Percentiles rank a stretch among this genome's conserved stretches.
These are phyloP conservation scores for Daldinia caldariorum DNA, from an alignment of 495 filamentous ascomycete genomes.

Conservation along the genomic window DNA sequence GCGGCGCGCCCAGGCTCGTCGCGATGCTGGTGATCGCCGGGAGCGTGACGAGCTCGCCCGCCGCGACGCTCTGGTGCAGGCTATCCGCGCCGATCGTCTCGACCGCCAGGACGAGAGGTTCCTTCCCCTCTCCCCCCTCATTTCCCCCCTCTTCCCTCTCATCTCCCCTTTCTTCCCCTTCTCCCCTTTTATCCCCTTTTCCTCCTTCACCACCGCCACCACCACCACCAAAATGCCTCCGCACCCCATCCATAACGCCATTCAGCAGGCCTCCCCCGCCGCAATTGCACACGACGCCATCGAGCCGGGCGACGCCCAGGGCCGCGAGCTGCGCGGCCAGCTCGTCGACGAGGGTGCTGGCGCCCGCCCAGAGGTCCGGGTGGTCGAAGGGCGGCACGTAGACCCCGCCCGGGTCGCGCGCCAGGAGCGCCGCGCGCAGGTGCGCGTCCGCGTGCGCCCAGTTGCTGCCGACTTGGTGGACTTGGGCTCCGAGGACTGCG, in stretches of 20 bases:
- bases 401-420: slow-evolving; percentile 61
- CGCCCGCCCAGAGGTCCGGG: slow-evolving; percentile 83
- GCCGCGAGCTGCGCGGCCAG: slow-evolving; percentile 66
- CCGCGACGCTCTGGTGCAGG: slow-evolving; percentile 67
- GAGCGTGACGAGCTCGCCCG: slow-evolving; percentile 71
- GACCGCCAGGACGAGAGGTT: slow-evolving; percentile 74
- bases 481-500: slow-evolving; percentile 70
- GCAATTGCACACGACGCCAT: slow-evolving; percentile 83
- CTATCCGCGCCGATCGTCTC: slow-evolving; percentile 85
- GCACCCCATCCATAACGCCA: slow-evolving; percentile 60
- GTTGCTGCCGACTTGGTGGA: slow-evolving; percentile 74
- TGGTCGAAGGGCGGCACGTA: slow-evolving; percentile 96
- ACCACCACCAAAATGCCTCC: no score
- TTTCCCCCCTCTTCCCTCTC: no score
- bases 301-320: slow-evolving; percentile 55
- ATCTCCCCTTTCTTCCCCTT: no score
- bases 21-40: slow-evolving; percentile 83
- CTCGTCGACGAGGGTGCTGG: slow-evolving; percentile 78
- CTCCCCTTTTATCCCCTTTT: no score
- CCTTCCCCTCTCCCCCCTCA: not conserved
- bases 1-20: slow-evolving; percentile 77
- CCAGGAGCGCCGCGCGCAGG: slow-evolving; percentile 70
- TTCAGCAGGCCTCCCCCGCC: slow-evolving; percentile 90
- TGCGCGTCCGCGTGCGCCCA: slow-evolving; percentile 83
- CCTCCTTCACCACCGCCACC: no score